A percentile compares a stretch with the other conserved stretches of the same genome.
Conservation (phyloP, 2,329 filamentous ascomycete species). For the Plectosphaerella cucumerina region DNA sequence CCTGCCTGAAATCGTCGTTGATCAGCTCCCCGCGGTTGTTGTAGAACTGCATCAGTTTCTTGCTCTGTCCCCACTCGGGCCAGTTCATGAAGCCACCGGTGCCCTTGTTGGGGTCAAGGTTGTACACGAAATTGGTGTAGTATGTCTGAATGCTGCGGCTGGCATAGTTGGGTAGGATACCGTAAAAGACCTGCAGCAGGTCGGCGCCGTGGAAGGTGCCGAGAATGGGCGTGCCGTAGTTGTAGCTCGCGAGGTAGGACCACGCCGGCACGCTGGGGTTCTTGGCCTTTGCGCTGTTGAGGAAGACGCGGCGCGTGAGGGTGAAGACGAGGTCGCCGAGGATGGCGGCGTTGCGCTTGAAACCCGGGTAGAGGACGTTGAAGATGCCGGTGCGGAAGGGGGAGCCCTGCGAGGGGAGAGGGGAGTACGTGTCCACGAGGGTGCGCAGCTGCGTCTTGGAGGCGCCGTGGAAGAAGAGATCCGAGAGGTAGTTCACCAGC, state of each 20-base stretch:
- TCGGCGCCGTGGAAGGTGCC: slow-evolving; percentile 75
- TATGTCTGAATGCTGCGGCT: slow-evolving; percentile 59
- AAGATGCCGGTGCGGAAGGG: slow-evolving; percentile 65
- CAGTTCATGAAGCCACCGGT: slow-evolving; percentile 28
- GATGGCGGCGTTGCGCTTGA: slow-evolving; percentile 72
- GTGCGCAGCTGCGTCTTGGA: slow-evolving; percentile 43
- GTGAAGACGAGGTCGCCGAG: slow-evolving; percentile 75
- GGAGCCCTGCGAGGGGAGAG: slow-evolving; percentile 54
- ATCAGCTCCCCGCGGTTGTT: slow-evolving; percentile 23
- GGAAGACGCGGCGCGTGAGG: slow-evolving; percentile 61
- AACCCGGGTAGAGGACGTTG: slow-evolving; percentile 73
- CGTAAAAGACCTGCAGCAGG: slow-evolving; percentile 64
- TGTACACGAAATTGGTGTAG: slow-evolving; percentile 69
- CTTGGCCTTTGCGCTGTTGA: slow-evolving; percentile 38
- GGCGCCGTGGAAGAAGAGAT: slow-evolving; percentile 57
- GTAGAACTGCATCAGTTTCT: slow-evolving; percentile 47
- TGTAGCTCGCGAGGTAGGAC: slow-evolving; percentile 72
- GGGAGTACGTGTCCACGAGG: slow-evolving; percentile 60
- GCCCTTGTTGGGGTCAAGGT: slow-evolving; percentile 63
- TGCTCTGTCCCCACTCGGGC: slow-evolving; percentile 36
- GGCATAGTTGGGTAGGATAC: slow-evolving; percentile 59
- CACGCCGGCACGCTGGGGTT: slow-evolving; percentile 60
- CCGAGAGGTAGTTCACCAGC: slow-evolving; percentile 57
- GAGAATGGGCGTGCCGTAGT: slow-evolving; percentile 65
- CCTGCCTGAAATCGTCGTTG: slow-evolving; percentile 31